Percentiles rank a stretch among this genome's conserved stretches.
These are phyloP conservation scores for Fusarium secorum DNA, from an alignment of 2,329 filamentous ascomycete species.

Conservation along the genomic window DNA sequence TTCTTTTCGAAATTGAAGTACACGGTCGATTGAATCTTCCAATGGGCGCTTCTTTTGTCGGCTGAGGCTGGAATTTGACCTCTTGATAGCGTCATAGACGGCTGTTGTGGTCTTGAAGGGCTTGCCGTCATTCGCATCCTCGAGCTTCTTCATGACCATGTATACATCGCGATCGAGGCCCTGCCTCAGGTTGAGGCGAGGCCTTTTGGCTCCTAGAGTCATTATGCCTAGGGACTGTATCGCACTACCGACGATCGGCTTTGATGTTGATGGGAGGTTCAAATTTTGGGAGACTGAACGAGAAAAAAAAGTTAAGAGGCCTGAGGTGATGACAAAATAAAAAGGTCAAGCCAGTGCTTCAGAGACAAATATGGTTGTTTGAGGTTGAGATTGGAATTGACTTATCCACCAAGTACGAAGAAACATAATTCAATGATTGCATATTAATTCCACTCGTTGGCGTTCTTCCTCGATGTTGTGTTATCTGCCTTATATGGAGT, in stretches of 20 bases:
- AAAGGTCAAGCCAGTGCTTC: not conserved
- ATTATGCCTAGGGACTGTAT: slow-evolving; percentile 2
- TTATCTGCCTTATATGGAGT: not conserved
- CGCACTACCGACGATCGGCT: not conserved
- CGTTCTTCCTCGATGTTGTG: not conserved
- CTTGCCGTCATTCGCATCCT: slow-evolving; percentile 68
- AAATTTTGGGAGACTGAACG: not conserved
- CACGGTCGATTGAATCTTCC: slow-evolving; percentile 85
- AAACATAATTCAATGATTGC: not conserved
- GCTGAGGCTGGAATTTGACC: slow-evolving; percentile 86
- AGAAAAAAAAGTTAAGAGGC: not conserved
- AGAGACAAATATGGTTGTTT: not conserved
- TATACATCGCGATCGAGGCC: slow-evolving; percentile 76
- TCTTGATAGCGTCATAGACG: slow-evolving; percentile 82
- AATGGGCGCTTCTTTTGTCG: slow-evolving; percentile 82
- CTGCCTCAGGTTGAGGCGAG: slow-evolving; percentile 33
- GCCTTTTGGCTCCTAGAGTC: slow-evolving; percentile 22
- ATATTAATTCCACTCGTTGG: not conserved
- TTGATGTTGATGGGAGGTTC: not conserved
- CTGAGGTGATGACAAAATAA: not conserved
- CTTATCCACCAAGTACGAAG: not conserved
- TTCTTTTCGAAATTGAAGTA: slow-evolving; percentile 76
- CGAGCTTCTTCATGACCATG: slow-evolving; percentile 78
- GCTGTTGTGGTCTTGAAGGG: slow-evolving; percentile 59
- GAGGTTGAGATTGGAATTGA: not conserved